Conservation (phyloP, 2,329 filamentous ascomycete species). For the Ophiostoma ulmi region DNA sequence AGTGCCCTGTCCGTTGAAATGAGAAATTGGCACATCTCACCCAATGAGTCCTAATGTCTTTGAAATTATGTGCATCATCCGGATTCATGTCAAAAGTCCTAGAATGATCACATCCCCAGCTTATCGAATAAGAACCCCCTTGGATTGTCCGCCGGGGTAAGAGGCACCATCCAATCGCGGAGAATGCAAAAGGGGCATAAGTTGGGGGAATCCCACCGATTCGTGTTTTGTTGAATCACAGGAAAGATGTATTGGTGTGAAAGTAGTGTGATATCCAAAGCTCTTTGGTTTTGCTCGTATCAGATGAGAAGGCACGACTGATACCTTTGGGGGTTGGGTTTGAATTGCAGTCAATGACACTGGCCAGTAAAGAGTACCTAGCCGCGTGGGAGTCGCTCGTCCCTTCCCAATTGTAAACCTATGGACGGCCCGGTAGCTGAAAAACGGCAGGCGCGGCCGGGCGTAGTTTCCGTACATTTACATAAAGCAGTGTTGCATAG, state of each 20-base stretch:
- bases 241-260: background rate
- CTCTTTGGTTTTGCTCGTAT: background rate
- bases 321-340: background rate
- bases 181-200: background rate
- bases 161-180: constrained; percentile 10
- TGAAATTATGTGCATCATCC: constrained; percentile 10
- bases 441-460: background rate
- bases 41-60: constrained; percentile 6
- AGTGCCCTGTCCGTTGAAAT: background rate
- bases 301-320: background rate
- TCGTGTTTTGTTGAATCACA: constrained; percentile 25
- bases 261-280: background rate
- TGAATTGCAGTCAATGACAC: background rate
- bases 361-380: background rate
- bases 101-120: background rate
- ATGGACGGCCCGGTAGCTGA: constrained; percentile 1
- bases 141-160: constrained; percentile 12
- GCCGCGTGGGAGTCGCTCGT: constrained; percentile 1
- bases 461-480: background rate
- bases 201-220: constrained; percentile 23
- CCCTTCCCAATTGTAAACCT: background rate
- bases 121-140: constrained; percentile 1
- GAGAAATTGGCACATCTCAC: background rate
- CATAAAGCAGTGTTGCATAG: background rate
- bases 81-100: constrained; percentile 14